Percentiles rank a stretch among this genome's conserved stretches.
phyloP scores from a whole-genome alignment of 306 rosid genomes.

The Ochetophila trinervis region DNA sequence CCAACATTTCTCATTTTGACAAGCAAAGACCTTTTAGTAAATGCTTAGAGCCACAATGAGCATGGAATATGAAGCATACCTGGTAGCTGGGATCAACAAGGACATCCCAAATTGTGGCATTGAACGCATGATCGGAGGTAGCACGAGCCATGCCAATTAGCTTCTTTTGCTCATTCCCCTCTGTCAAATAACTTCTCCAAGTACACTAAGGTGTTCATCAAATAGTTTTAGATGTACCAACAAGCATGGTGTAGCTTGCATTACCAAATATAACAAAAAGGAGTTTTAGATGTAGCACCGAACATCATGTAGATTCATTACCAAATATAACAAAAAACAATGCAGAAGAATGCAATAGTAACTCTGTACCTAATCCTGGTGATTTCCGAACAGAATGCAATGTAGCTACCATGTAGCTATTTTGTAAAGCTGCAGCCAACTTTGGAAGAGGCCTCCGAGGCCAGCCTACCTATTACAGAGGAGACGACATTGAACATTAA shows the following conservation, averaged over 20 bases:
- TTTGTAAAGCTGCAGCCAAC: slow-evolving; percentile 81
- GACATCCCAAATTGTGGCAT: slow-evolving; percentile 99
- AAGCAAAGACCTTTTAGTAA: not conserved
- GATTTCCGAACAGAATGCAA: slow-evolving; percentile 67
- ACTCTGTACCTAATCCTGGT: slow-evolving; percentile 73
- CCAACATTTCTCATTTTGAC: not conserved
- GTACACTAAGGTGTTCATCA: slow-evolving; percentile 88
- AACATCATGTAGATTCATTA: too few species aligned
- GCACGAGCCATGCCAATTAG: slow-evolving; percentile 99
- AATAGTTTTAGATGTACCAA: slow-evolving; percentile 50
- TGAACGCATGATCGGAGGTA: slow-evolving; percentile 96
- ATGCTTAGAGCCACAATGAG: not conserved
- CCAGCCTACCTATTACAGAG: slow-evolving; percentile 78
- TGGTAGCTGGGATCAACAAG: slow-evolving; percentile 91
- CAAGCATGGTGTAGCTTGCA: slow-evolving; percentile 30
- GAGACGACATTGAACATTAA: slow-evolving; percentile 4
- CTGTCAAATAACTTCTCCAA: slow-evolving; percentile 99
- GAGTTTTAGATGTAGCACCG: not conserved
- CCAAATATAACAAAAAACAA: not conserved
- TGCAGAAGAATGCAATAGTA: slow-evolving; percentile 27
- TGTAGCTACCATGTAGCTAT: slow-evolving; percentile 89
- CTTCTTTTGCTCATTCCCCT: slow-evolving; percentile 65
- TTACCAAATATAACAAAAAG: slow-evolving; percentile 21
- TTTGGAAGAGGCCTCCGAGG: slow-evolving; percentile 84
- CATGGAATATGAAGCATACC: slow-evolving; percentile 36